phyloP scores from a whole-genome alignment of 352 stramenopile genomes.

The Phytophthora chlamydospora region DNA sequence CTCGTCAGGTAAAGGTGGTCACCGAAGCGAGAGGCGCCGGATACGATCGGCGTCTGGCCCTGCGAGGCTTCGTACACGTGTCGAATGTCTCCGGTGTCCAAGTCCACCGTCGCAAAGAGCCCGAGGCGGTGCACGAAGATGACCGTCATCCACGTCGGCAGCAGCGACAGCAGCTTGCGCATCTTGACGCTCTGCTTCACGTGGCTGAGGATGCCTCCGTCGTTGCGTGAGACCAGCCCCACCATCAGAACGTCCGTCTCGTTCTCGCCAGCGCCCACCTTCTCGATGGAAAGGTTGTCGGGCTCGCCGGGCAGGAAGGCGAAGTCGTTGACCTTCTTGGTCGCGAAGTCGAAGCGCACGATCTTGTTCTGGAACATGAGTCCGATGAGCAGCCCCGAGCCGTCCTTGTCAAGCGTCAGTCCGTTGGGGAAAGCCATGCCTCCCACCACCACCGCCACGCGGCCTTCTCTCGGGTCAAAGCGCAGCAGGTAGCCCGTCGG shows the following conservation, averaged over 20 bases:
- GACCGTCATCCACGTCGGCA: slow-evolving; percentile 44
- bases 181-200: slow-evolving; percentile 48
- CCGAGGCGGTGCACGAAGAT: slow-evolving; percentile 41
- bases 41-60: slow-evolving; percentile 45
- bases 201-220: slow-evolving; percentile 38
- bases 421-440: slow-evolving; percentile 57
- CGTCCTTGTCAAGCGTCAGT: slow-evolving; percentile 48
- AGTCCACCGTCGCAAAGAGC: slow-evolving; percentile 53
- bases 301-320: slow-evolving; percentile 61
- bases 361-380: slow-evolving; percentile 66
- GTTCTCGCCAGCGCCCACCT: slow-evolving; percentile 31
- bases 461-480: slow-evolving; percentile 42
- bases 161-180: slow-evolving; percentile 62
- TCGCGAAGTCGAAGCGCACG: slow-evolving; percentile 52
- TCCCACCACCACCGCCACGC: slow-evolving; percentile 35
- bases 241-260: slow-evolving; percentile 47
- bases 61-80: slow-evolving; percentile 56
- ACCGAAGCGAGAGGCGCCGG: slow-evolving; percentile 45
- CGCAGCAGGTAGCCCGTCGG: slow-evolving; percentile 56
- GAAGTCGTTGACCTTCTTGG: slow-evolving; percentile 55
- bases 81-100: slow-evolving; percentile 47
- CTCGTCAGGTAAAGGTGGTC: slow-evolving; percentile 65
- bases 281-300: slow-evolving; percentile 57
- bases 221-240: slow-evolving; percentile 39
- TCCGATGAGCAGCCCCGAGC: slow-evolving; percentile 48